Evolutionary conservation across 2,329 filamentous ascomycete species (phyloP).

Genomic region (Lachnellula occidentalis): DNA sequence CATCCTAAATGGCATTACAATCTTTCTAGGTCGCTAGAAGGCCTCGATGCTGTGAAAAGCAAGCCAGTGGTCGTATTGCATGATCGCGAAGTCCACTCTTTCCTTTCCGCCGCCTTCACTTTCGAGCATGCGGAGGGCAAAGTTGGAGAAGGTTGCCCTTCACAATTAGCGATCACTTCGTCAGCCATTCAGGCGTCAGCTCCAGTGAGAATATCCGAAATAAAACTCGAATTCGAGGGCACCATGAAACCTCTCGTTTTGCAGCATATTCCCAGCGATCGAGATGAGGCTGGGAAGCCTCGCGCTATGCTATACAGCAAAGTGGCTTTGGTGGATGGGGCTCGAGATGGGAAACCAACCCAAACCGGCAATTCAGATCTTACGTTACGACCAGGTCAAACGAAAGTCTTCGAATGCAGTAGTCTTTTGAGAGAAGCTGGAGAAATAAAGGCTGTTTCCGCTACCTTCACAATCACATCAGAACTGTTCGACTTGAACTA

Average conservation of each 20-base stretch:
- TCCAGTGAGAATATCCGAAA: conserved; percentile 45
- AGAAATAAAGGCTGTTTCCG: conserved; percentile 61
- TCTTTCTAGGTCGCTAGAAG: conserved; percentile 51
- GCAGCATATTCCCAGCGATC: conserved; percentile 22
- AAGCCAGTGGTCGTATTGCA: conserved; percentile 47
- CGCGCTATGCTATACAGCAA: conserved; percentile 12
- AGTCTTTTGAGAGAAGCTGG: conserved; percentile 77
- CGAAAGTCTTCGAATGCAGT: conserved; percentile 64
- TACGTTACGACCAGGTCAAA: conserved; percentile 60
- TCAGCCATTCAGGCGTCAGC: conserved; percentile 47
- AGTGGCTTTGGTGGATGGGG: conserved; percentile 19
- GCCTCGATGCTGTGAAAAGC: conserved; percentile 35
- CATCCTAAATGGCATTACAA: conserved; percentile 57
- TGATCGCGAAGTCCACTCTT: conserved; percentile 47
- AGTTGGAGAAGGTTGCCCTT: conserved; percentile 53
- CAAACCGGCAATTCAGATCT: conserved; percentile 57
- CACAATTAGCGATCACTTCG: conserved; percentile 54
- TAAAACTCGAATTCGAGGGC: conserved; percentile 53
- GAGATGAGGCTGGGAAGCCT: background rate
- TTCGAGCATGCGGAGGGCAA: conserved; percentile 55
- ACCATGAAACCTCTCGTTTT: conserved; percentile 51
- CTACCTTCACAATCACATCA: conserved; percentile 57
- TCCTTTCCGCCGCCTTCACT: conserved; percentile 49
- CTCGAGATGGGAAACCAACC: conserved; percentile 30
- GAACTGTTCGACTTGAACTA: conserved; percentile 64